Evolutionary conservation across 192 early-diverging fungal genomes (phyloP), one percentile per base, ranked within the genome.

Genomic region (Coemansia sp.): DNA sequence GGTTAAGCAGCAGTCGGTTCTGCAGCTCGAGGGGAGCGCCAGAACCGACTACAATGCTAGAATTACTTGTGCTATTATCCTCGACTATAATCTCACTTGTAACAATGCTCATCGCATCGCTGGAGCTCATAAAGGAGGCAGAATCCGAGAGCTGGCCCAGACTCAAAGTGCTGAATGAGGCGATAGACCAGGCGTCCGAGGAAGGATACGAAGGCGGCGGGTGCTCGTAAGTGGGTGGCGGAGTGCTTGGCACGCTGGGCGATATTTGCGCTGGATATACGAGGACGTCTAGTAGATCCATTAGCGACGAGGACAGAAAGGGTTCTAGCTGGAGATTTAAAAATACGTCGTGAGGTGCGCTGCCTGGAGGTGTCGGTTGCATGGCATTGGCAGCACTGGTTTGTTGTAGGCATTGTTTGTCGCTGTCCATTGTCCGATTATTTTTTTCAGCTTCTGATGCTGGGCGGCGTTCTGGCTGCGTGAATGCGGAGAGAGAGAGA

Each of bases 161-260:
- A 40, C 63, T 72, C 7, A 81, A 50, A 6, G 74, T 66, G 58
- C 67, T 73, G 38, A 76, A 67, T 0, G 78, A 81, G 8, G 69
- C 14, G 16, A 75, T 35, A 1, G 73, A 75, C 63, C 58, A 63
- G 3, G 71, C 23, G 35, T 74, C 75, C 0, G 65, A 67, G 14
- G 80, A 68, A 43, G 80, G 67, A 32, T 82, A 82, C 11, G 80
- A 82, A 9, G 80, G 80, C 26, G 80, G 80, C 47, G 80, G 80
- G 7, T 75, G 69, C 60, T 82, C 80, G 53, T 82, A 82, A 23
- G 61, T 69, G 4, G 80, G 80, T 33, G 80, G 80, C 50, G 80
- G 80, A 17, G 80, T 82, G 63, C 69, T 75, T 52, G 80, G 80
- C 39, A 77, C 66, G 37, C 80, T 82, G 21, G 75, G 70, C 19